phyloP scores from a whole-genome alignment of 805 yeast genomes.

The Cyberlindnera veronae region DNA sequence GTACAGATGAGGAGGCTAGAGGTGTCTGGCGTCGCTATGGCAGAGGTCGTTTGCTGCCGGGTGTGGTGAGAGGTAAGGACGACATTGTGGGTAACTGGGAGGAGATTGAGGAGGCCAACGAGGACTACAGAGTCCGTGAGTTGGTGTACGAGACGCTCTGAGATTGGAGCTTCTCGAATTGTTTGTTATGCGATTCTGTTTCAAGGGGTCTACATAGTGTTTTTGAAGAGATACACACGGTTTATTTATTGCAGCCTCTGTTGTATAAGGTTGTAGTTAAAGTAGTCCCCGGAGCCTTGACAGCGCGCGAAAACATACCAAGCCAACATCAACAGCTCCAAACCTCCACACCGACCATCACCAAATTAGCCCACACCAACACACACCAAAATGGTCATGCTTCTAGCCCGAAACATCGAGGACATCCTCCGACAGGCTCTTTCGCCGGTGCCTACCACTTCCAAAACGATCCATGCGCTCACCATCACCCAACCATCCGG shows the following conservation, averaged over 20 bases:
- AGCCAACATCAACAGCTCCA: background rate
- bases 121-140: conserved; percentile 62
- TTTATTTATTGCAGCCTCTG: too few relatives aligned
- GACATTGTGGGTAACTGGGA: conserved; percentile 83
- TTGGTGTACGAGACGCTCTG: conserved; percentile 61
- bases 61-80: conserved; percentile 77
- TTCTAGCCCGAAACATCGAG: conserved; percentile 20
- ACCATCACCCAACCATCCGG: conserved; percentile 18
- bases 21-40: conserved; percentile 76
- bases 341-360: background rate
- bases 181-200: too few relatives aligned
- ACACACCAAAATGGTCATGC: conserved; percentile 16
- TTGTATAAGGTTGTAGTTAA: too few relatives aligned
- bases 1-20: conserved; percentile 85
- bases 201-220: background rate
- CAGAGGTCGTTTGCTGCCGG: conserved; percentile 75
- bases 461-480: conserved; percentile 13
- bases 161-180: conserved; percentile 3
- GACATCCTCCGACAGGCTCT: conserved; percentile 17
- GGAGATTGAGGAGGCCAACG: conserved; percentile 84
- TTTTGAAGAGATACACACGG: too few relatives aligned
- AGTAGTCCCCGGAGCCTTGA: too few relatives aligned
- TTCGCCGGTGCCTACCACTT: conserved; percentile 17
- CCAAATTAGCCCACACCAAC: background rate
- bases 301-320: too few relatives aligned